Base-by-base conservation (phyloP, 768 basidiomycete genomes). In the Mycena sanguinolenta region DNA sequence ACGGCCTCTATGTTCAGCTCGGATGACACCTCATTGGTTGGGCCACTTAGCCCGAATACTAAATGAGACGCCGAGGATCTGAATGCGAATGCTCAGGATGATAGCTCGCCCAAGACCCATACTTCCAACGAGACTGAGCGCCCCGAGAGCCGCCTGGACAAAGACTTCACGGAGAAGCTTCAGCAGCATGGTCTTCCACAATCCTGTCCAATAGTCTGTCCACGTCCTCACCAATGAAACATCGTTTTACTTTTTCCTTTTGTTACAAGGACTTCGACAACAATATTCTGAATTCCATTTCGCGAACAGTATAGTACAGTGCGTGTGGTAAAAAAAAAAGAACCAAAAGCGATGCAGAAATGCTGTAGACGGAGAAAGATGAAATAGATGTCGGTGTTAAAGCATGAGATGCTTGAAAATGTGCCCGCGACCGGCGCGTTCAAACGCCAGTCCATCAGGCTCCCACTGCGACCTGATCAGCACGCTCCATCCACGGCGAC, bases 401-500 rank as follows among this genome's bases (percentile, higher is more conserved):
- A 34, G 32, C 10, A 34, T 5, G 32, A 4, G 10, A 34, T 34
- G n/a, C n/a, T n/a, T n/a, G n/a, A 34, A 5, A 10, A 10, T 34
- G 32, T 34, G 32, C 32, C 4, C 32, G 32, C 32, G 6, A 49
- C 44, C 21, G 44, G 25, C 12, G 52, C 28, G 27, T 21, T 32
- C 7, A 2, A 8, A 16, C 7, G 2, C 32, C 32, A 19, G 32
- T 34, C 32, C 1, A 17, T 65, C 52, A 65, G 3, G 58, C 58
- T 10, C 23, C 63, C 57, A 60, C 69, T 12, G 63, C 63, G 27
- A 60, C 63, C 32, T 27, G 57, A 63, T 65, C 58, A 13, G 36
- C 32, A 25, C 49, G 61, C n/a, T 69, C 61, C 21, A 44, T 5
- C 67, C 60, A 68, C n/a, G 67, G 67, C 27, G 59, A 62, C 7